Base-by-base conservation (phyloP, 2,329 filamentous ascomycete species). In the Fusarium brevicatenulatum region DNA sequence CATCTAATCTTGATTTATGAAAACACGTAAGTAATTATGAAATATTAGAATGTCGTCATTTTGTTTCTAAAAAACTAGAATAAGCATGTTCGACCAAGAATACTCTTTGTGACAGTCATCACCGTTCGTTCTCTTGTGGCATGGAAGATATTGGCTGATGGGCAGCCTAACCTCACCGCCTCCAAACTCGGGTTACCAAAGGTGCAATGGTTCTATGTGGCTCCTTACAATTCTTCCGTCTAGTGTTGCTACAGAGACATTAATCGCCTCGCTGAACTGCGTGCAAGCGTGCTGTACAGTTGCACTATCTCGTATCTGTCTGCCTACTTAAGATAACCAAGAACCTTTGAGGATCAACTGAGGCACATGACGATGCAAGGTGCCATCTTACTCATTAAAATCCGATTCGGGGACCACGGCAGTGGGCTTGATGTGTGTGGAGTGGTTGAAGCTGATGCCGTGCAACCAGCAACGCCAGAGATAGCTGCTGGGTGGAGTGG, bases 381-480 rank as follows among this genome's bases (percentile, higher is more conserved):
- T 74, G 60, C 71, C 63, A 28, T 63, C 21, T 43, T 42, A 32
- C 25, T 39, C 19, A 28, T 19, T 23, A 25, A 49, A 42, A 30
- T 9, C 23, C 21, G 37, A 46, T 16, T 28, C 21, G 13, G 25
- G 39, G 19, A 36, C 28, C 46, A 21, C 52, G 21, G 50, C 28
- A 44, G 44, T 34, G 37, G 67, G 60, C 44, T 58, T 53, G 39
- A 66, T 34, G n/a, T 52, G 57, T 18, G 39, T 55, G 28, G 57
- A 66, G 39, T 71, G 65, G 63, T 56, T 57, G 65, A 67, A 65
- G 68, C 70, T 57, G 63, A 67, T 68, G 70, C 71, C 60, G 62
- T 69, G 73, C 68, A 62, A 62, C 68, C 66, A 70, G 32, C 71
- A 57, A 13, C 30, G 25, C 32, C 58, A 55, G 40, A 70, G 53